Percentiles rank a stretch among this genome's conserved stretches.
Conservation (phyloP, 495 filamentous ascomycete species). For the Tirmania nivea region DNA sequence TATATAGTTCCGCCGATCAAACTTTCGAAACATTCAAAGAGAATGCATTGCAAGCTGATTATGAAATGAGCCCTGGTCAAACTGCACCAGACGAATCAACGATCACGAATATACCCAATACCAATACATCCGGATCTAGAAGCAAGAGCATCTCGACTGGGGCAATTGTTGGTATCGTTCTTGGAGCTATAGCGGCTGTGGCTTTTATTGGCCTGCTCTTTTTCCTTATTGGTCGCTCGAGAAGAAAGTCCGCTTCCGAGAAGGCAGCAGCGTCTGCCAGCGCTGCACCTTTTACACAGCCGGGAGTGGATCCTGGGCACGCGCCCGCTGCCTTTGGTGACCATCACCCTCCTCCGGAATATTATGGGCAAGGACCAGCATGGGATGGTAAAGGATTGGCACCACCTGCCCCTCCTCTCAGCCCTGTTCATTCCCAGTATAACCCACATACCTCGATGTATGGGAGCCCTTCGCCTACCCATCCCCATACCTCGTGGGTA, state of each 20-base stretch:
- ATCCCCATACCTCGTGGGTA: not conserved
- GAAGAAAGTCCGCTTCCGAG: slow-evolving; percentile 8
- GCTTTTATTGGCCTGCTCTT: slow-evolving; percentile 23
- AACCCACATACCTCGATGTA: not conserved
- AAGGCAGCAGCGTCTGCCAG: slow-evolving; percentile 16
- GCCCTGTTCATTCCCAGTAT: not conserved
- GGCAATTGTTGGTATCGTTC: slow-evolving; percentile 28
- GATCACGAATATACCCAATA: no score
- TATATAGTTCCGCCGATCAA: no score
- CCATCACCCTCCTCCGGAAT: slow-evolving; percentile 6
- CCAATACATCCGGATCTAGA: not conserved
- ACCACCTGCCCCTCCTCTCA: slow-evolving; percentile 7
- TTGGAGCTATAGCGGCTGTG: slow-evolving; percentile 21
- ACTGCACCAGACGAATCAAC: not conserved
- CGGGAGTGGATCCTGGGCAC: not conserved
- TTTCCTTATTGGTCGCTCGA: slow-evolving; percentile 18
- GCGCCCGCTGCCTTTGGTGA: slow-evolving; percentile 5
- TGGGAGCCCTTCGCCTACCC: not conserved
- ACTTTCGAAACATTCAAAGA: slow-evolving; percentile 15
- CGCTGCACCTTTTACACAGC: slow-evolving; percentile 2
- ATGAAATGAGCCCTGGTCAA: slow-evolving; percentile 25
- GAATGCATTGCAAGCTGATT: slow-evolving; percentile 16
- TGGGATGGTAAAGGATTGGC: slow-evolving; percentile 1
- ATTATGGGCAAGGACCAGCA: slow-evolving; percentile 3
- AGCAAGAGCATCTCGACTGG: slow-evolving; percentile 18